phyloP scores from a whole-genome alignment of 177 flowering plant species.

The Vitis hybrid region DNA sequence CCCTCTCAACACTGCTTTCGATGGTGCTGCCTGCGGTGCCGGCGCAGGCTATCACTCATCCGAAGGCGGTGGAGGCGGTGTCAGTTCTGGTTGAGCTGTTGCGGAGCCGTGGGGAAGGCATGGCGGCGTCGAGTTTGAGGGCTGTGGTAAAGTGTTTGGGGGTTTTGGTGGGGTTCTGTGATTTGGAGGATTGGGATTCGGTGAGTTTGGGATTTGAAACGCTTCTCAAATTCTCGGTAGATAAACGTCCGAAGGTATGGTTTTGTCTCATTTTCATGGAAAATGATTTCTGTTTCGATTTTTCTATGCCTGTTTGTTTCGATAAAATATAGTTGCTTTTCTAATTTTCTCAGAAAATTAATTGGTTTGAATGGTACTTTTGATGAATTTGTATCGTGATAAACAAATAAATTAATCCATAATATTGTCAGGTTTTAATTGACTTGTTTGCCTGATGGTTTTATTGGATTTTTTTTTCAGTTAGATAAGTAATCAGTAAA shows the following conservation, averaged over 20 bases:
- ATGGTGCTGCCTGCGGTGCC: slow-evolving; percentile 40
- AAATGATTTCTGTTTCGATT: not conserved
- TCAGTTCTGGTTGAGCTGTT: slow-evolving; percentile 27
- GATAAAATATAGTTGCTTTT: not conserved
- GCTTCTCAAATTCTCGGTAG: slow-evolving; percentile 54
- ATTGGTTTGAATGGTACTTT: not conserved
- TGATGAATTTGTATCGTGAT: not conserved
- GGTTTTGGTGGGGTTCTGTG: slow-evolving; percentile 25
- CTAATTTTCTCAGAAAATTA: too few relatives aligned
- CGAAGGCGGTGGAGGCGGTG: slow-evolving; percentile 39
- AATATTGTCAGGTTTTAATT: not conserved
- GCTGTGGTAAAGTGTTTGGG: slow-evolving; percentile 38
- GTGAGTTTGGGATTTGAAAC: slow-evolving; percentile 44
- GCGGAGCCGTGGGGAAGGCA: slow-evolving; percentile 2
- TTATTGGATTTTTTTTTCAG: not conserved
- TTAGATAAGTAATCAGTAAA: too few relatives aligned
- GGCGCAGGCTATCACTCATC: slow-evolving; percentile 14
- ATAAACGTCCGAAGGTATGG: slow-evolving; percentile 87
- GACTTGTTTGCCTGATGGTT: not conserved
- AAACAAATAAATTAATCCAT: too few relatives aligned
- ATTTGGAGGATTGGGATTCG: slow-evolving; percentile 56
- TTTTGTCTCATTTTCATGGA: not conserved
- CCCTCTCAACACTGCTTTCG: slow-evolving; percentile 40
- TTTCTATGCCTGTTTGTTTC: not conserved
- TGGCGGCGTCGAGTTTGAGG: slow-evolving; percentile 32